phyloP scores from a whole-genome alignment of 225 moss, liverwort and hornwort genomes.

The Pseudisothecium myosuroides region DNA sequence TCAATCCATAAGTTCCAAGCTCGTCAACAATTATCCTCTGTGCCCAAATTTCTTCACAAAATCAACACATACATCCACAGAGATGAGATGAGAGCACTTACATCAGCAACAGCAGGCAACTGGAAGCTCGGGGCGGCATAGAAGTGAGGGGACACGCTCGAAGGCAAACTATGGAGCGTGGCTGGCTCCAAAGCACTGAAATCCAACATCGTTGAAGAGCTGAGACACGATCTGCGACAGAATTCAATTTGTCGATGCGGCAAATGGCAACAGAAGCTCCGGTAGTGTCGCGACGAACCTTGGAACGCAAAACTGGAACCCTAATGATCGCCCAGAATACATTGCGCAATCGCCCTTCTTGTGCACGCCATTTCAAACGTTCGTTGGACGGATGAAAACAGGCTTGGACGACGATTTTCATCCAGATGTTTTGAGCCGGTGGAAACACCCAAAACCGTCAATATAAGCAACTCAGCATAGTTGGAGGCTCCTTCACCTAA shows the following conservation, averaged over 20 bases:
- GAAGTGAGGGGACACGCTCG: constrained; percentile 12
- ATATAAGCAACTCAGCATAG: too few relatives aligned
- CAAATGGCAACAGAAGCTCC: background rate
- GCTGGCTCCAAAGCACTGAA: constrained; percentile 49
- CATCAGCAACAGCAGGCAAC: constrained; percentile 61
- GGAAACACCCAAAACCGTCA: too few relatives aligned
- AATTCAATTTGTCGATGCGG: background rate
- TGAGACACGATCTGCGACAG: background rate
- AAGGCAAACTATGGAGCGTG: constrained; percentile 28
- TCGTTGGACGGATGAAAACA: background rate
- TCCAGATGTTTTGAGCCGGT: background rate
- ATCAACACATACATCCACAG: background rate
- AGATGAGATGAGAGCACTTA: background rate
- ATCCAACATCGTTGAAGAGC: constrained; percentile 31
- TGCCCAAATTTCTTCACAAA: background rate
- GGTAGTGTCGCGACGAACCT: background rate
- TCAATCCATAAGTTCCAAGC: background rate
- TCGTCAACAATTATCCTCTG: background rate
- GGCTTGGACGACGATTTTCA: background rate
- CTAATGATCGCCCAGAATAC: background rate
- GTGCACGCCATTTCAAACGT: background rate
- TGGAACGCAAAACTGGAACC: background rate
- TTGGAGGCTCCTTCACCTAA: too few relatives aligned
- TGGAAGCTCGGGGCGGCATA: constrained; percentile 34
- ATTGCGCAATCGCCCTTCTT: background rate